Evolutionary conservation across 2,329 filamentous ascomycete species (phyloP).

Genomic region (Botryotinia narcissicola): DNA sequence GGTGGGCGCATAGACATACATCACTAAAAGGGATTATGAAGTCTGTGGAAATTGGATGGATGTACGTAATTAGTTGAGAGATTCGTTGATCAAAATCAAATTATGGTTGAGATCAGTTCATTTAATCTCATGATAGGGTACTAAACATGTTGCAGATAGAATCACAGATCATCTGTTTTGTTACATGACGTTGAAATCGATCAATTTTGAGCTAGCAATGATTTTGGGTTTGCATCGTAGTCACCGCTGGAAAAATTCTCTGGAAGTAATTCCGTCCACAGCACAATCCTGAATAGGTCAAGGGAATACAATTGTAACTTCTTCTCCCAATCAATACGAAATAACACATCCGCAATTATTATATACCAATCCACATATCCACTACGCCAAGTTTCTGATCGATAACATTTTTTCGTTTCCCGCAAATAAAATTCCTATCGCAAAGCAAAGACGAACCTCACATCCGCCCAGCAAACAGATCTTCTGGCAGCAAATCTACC

Average conservation of each 20-base stretch:
- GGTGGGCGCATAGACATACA: background rate
- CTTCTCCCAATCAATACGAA: background rate
- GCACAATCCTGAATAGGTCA: background rate
- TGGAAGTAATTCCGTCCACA: background rate
- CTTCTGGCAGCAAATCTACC: rapidly evolving
- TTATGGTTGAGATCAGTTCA: background rate
- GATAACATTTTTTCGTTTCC: background rate
- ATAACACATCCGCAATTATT: background rate
- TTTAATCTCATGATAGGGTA: background rate
- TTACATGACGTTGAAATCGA: background rate
- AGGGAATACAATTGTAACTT: background rate
- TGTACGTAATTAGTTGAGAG: background rate
- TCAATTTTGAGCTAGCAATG: background rate
- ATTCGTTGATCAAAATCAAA: background rate
- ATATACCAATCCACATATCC: background rate
- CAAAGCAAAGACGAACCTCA: background rate
- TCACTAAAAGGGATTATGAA: background rate
- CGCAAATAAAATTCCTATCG: background rate
- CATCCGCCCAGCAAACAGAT: background rate
- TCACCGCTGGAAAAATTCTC: background rate
- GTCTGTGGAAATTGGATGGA: background rate
- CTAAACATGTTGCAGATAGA: background rate
- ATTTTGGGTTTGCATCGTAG: background rate
- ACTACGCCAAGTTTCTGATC: background rate
- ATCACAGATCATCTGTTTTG: background rate